Percentiles rank a stretch among this genome's conserved stretches.
phyloP scores from a whole-genome alignment of 805 yeast genomes.

The Cyberlindnera mycetangii region DNA sequence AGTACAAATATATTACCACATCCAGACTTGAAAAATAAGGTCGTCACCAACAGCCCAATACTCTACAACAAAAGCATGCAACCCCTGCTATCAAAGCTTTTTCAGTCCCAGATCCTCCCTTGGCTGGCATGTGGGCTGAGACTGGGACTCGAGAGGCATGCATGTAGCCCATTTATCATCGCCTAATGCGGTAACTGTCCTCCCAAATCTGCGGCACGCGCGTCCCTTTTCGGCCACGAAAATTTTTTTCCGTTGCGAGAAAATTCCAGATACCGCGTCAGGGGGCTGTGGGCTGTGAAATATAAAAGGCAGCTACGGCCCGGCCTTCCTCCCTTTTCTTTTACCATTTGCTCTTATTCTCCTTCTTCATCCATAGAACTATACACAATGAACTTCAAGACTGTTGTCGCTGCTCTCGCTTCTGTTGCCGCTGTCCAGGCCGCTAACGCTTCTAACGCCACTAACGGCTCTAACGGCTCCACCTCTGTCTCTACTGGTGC shows the following conservation, averaged over 20 bases:
- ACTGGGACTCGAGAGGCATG: slow-evolving; percentile 1
- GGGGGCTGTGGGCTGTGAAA: slow-evolving; percentile 8
- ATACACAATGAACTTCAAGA: slow-evolving; percentile 65
- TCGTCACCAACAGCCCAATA: background rate
- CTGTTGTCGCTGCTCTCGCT: slow-evolving; percentile 66
- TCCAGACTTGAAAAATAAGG: no score
- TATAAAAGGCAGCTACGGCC: slow-evolving; percentile 14
- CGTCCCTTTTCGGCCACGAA: slow-evolving; percentile 7
- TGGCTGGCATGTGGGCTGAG: background rate
- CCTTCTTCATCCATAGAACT: slow-evolving; percentile 10
- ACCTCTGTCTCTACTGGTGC: slow-evolving; percentile 46
- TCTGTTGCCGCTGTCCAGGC: slow-evolving; percentile 69
- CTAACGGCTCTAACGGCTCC: slow-evolving; percentile 41
- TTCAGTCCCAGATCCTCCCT: no score
- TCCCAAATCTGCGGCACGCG: slow-evolving; percentile 13
- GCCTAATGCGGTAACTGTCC: slow-evolving; percentile 7
- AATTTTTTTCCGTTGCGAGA: slow-evolving; percentile 7
- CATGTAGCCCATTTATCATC: slow-evolving; percentile 6
- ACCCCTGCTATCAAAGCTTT: no score
- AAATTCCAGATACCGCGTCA: slow-evolving; percentile 18
- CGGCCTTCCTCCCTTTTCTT: slow-evolving; percentile 1
- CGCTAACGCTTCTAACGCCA: slow-evolving; percentile 37
- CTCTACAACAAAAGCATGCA: no score
- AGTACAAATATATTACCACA: no score
- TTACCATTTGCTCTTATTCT: slow-evolving; percentile 1